These are phyloP conservation scores for Phytopythium boreale DNA, from an alignment of 352 stramenopile species.

Conservation along the genomic window DNA sequence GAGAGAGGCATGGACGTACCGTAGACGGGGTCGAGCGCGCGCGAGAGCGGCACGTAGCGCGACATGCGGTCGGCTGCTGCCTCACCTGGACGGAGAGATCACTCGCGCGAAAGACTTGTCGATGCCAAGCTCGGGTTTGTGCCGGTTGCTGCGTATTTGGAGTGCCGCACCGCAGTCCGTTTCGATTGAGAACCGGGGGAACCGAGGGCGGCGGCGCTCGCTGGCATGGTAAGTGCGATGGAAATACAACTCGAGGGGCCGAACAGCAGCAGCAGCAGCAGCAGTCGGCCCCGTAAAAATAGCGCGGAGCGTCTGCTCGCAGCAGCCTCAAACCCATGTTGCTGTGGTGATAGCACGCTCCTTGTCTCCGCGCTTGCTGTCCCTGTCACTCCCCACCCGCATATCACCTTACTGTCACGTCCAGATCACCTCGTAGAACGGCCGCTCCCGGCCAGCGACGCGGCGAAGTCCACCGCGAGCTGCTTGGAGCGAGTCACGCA, in stretches of 20 bases:
- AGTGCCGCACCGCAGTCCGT: not conserved
- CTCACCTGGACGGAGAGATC: not conserved
- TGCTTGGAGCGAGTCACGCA: conserved; percentile 81
- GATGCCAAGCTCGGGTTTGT: not conserved
- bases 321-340: not conserved
- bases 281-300: not conserved
- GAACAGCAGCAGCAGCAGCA: not conserved
- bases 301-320: not conserved
- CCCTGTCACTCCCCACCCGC: not conserved
- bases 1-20: conserved; percentile 23
- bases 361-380: too few relatives aligned
- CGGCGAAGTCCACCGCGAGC: conserved; percentile 66
- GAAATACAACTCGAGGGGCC: not conserved
- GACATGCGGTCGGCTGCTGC: conserved; percentile 54
- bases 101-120: not conserved
- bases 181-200: not conserved
- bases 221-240: not conserved
- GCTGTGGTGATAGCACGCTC: not conserved
- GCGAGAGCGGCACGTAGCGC: conserved; percentile 38
- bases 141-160: not conserved
- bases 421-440: not conserved
- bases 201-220: not conserved
- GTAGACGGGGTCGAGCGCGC: conserved; percentile 77
- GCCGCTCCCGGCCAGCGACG: not conserved
- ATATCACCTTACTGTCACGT: not conserved